Conservation (phyloP, 2,329 filamentous ascomycete genomes). For the Colletotrichum gloeosporioides region DNA sequence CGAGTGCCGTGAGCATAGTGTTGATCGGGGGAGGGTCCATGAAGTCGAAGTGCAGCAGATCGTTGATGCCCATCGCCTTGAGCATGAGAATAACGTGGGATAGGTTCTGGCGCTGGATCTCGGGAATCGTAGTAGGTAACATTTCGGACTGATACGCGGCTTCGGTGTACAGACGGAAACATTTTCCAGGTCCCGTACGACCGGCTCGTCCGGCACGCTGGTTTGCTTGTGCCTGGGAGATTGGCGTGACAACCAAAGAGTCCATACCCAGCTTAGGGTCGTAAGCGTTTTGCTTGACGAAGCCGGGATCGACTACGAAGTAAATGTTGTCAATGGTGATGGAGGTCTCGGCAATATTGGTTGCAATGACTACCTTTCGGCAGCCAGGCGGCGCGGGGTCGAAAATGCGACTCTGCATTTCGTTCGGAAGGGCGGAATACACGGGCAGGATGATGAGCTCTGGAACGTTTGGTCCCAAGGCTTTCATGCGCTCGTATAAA, state of each 20-base stretch:
- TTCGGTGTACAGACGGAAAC: conserved; percentile 94
- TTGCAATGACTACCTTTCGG: conserved; percentile 95
- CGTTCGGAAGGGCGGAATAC: conserved; percentile 91
- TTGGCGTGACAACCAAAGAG: conserved; percentile 91
- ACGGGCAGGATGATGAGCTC: conserved; percentile 93
- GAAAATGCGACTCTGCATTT: conserved; percentile 94
- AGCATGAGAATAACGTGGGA: conserved; percentile 95
- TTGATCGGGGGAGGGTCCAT: conserved; percentile 99
- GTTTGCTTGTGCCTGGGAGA: conserved; percentile 95
- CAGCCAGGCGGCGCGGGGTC: conserved; percentile 86
- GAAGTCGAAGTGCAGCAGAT: conserved; percentile 95
- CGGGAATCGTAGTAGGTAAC: conserved; percentile 93
- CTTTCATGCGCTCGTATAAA: conserved; percentile 94
- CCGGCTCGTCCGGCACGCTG: conserved; percentile 93
- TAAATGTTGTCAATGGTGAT: conserved; percentile 98
- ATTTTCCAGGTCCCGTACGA: conserved; percentile 93
- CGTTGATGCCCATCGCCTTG: conserved; percentile 99
- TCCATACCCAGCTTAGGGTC: conserved; percentile 99
- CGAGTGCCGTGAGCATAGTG: conserved; percentile 94
- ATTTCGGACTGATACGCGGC: conserved; percentile 96
- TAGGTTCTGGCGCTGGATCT: conserved; percentile 94
- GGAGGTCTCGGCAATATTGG: conserved; percentile 97
- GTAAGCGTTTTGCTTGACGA: conserved; percentile 97
- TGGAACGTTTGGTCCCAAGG: conserved; percentile 86
- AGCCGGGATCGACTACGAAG: conserved; percentile 96